Evolutionary conservation across 2,329 filamentous ascomycete genomes (phyloP).

Genomic region (Endocalyx cinctus): DNA sequence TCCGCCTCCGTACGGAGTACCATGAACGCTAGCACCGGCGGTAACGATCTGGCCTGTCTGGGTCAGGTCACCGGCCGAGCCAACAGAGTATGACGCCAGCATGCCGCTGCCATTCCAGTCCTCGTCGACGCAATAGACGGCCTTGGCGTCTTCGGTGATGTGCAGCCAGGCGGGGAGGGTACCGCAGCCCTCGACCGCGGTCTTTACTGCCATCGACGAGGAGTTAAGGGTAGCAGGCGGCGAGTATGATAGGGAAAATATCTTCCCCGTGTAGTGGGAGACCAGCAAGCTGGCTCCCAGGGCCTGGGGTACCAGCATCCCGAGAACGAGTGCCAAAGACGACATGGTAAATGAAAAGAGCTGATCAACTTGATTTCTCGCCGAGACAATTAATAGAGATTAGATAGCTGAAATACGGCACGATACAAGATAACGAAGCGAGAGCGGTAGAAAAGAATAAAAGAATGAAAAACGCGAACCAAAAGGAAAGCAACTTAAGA

Average conservation of each 20-base stretch:
- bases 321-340: conserved; percentile 15
- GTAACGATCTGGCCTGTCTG: conserved; percentile 27
- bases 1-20: conserved; percentile 33
- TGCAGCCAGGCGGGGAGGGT: conserved; percentile 34
- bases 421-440: conserved; percentile 1
- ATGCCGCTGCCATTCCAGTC: conserved; percentile 30
- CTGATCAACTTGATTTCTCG: too few relatives aligned
- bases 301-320: conserved; percentile 16
- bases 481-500: conserved; percentile 6
- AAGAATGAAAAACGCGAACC: conserved; percentile 3
- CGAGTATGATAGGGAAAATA: conserved; percentile 31
- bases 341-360: too few relatives aligned
- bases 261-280: conserved; percentile 35
- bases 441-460: conserved; percentile 2
- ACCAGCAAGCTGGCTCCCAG: conserved; percentile 29
- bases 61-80: conserved; percentile 25
- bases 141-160: conserved; percentile 25
- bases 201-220: conserved; percentile 23
- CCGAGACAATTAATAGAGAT: too few relatives aligned
- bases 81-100: conserved; percentile 30
- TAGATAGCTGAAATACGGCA: too few relatives aligned
- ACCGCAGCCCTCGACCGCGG: conserved; percentile 27
- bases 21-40: conserved; percentile 35
- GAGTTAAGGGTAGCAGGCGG: conserved; percentile 16
- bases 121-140: conserved; percentile 34